Conservation (phyloP, 2,329 filamentous ascomycete genomes). For the Zasmidium citrigriseum region DNA sequence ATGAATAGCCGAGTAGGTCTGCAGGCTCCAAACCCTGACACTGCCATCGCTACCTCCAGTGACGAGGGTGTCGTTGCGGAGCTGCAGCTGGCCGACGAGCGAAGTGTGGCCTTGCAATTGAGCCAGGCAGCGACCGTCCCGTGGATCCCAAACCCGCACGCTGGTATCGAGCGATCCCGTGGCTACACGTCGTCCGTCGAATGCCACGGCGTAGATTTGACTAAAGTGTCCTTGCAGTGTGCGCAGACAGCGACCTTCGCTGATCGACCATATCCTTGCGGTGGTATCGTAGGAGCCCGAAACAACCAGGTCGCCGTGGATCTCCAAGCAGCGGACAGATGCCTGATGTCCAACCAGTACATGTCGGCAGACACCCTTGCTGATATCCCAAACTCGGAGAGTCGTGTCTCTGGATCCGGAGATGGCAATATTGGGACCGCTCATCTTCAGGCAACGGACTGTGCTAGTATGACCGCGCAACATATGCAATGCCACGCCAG, state of each 20-base stretch:
- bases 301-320: constrained; percentile 95
- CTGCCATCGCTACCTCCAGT: constrained; percentile 96
- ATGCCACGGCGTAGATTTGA: constrained; percentile 98
- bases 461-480: constrained; percentile 95
- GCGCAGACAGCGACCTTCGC: constrained; percentile 86
- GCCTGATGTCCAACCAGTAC: constrained; percentile 93
- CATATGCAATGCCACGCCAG: constrained; percentile 76
- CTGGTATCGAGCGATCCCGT: constrained; percentile 96
- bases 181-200: constrained; percentile 89
- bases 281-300: constrained; percentile 98
- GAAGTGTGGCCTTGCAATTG: constrained; percentile 97
- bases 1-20: constrained; percentile 89
- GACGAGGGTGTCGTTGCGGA: constrained; percentile 90
- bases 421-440: constrained; percentile 88
- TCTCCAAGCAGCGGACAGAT: constrained; percentile 91
- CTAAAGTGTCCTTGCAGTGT: constrained; percentile 94
- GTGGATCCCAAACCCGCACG: constrained; percentile 85
- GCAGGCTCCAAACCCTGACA: constrained; percentile 92
- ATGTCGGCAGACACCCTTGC: constrained; percentile 82
- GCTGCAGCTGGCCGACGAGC: constrained; percentile 92
- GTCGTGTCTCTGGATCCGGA: constrained; percentile 96
- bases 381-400: constrained; percentile 91
- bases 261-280: constrained; percentile 96
- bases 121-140: constrained; percentile 68
- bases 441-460: constrained; percentile 97